A percentile compares a stretch with the other conserved stretches of the same genome.
phyloP scores from a whole-genome alignment of 2,329 filamentous ascomycete species.

The Fonsecaea erecta region DNA sequence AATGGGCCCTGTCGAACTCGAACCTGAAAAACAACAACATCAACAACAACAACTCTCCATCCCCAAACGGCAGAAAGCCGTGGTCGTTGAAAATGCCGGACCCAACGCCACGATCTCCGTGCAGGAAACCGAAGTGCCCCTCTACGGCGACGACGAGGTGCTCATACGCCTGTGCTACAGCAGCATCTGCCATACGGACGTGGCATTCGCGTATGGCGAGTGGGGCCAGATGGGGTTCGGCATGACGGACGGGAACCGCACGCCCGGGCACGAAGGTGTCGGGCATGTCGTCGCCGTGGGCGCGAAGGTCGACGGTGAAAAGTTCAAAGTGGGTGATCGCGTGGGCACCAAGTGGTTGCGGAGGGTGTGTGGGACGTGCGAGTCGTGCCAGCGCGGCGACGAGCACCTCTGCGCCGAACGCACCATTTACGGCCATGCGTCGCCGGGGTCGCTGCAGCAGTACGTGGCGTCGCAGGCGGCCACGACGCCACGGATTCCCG shows the following conservation, averaged over 20 bases:
- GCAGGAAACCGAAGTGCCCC: neutral
- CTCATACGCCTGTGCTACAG: conserved; percentile 62
- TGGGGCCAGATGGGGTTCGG: conserved; percentile 50
- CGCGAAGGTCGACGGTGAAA: conserved; percentile 41
- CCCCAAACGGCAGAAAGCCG: neutral
- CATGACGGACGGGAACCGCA: conserved; percentile 50
- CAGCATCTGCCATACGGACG: conserved; percentile 61
- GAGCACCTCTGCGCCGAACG: conserved; percentile 7
- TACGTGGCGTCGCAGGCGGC: conserved; percentile 3
- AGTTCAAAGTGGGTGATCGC: conserved; percentile 55
- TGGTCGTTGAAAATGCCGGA: neutral
- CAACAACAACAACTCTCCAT: no score
- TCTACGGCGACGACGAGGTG: conserved; percentile 44
- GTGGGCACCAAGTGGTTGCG: conserved; percentile 41
- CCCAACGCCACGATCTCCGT: neutral
- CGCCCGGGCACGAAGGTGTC: conserved; percentile 61
- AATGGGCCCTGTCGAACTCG: neutral
- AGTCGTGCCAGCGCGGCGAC: neutral
- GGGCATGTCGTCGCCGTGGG: conserved; percentile 49
- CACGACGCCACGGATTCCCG: neutral
- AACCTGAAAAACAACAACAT: no score
- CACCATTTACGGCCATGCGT: conserved; percentile 4
- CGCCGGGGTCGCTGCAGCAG: conserved; percentile 1
- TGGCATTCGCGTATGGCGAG: conserved; percentile 46
- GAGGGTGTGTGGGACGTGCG: conserved; percentile 1